Percentiles rank a stretch among this genome's conserved stretches.
phyloP scores from a whole-genome alignment of 108 stramenopile species.

The Cyclostephanos tholiformis region DNA sequence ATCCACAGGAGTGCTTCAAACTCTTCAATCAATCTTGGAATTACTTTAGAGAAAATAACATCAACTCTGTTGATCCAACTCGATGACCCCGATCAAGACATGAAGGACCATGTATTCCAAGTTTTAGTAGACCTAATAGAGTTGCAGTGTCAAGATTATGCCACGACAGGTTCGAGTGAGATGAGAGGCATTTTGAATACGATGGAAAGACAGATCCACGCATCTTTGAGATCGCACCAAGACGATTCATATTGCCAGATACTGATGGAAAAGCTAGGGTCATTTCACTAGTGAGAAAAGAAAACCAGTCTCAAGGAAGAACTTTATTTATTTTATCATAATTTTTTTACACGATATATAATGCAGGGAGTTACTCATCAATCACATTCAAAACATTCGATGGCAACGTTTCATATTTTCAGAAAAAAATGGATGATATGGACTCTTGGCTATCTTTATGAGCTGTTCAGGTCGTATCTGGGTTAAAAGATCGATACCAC shows the following conservation, averaged over 20 bases:
- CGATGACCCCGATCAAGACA: constrained; percentile 32
- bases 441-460: too few species aligned
- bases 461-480: too few species aligned
- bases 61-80: constrained; percentile 29
- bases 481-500: too few species aligned
- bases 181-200: constrained; percentile 4
- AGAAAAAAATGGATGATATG: too few species aligned
- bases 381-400: too few species aligned
- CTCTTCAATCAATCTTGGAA: constrained; percentile 11
- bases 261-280: constrained; percentile 6
- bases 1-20: constrained; percentile 4
- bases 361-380: too few species aligned
- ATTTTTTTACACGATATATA: too few species aligned
- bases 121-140: constrained; percentile 10
- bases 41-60: constrained; percentile 24
- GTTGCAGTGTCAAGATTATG: background rate
- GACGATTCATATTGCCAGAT: constrained; percentile 1
- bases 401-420: too few species aligned
- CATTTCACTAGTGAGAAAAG: too few species aligned
- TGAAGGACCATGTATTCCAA: constrained; percentile 20
- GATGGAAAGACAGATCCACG: constrained; percentile 15
- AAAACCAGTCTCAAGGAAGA: too few species aligned
- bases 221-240: constrained; percentile 11
- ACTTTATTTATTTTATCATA: too few species aligned
- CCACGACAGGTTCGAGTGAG: background rate